Evolutionary conservation across 306 rosid species (phyloP), one percentile per base, ranked within the genome.

Genomic region (Adenanthera pavonina): DNA sequence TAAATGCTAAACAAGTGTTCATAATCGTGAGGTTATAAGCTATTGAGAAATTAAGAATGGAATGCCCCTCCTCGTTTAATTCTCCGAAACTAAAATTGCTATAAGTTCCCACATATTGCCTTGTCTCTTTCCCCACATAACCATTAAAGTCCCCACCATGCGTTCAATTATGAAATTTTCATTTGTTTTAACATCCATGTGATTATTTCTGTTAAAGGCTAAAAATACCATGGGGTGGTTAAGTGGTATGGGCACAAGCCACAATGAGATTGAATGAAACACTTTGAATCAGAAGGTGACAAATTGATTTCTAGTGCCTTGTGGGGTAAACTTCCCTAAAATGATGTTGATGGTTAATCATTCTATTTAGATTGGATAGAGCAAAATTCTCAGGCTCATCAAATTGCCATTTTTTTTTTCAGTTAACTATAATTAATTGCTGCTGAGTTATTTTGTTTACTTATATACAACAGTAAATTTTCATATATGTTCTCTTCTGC

Each of bases 361-460:
- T 56, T 69, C 80, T 71, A 64, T 43, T 34, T 64, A 40, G n/a
- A 70, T 52, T 25, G 43, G 54, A 49, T 51, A 40, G 60, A 60
- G 49, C 78, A 69, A 30, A 68, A 14, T n/a, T 84, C 69, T 51
- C 68, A 19, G 51, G 62, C 41, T 79, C 52, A 40, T 47, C 40
- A 46, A 67, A 17, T 54, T 68, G 77, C 38, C 15, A 69, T n/a
- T 13, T 11, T 60, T 9, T 52, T 44, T 78, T 33, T 70, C 30
- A 53, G 70, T 53, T 75, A 61, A 84, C 40, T 78, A 64, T 35
- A 40, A 62, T 20, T 65, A 35, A 36, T 59, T 56, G 64, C 11
- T 46, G 69, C 40, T 64, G 35, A 43, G 76, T 44, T 79, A 38
- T 61, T 54, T 72, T 35, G 7, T 71, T 70, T 33, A 15, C 56